Evolutionary conservation across 139 green algal species (phyloP).

Genomic region (Coelastrella sp.): DNA sequence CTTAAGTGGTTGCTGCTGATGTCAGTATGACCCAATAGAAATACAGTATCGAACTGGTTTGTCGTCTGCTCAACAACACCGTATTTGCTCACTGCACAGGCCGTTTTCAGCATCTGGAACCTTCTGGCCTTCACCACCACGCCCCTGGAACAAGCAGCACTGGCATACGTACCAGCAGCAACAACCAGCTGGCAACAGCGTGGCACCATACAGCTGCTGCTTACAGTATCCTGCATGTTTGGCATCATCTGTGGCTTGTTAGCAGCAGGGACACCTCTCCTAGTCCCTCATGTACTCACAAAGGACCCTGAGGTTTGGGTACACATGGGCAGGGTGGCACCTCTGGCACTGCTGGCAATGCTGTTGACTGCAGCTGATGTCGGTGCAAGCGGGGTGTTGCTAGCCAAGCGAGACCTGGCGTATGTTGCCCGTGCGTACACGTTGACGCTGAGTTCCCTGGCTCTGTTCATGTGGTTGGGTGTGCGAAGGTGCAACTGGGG

Average conservation of each 20-base stretch:
- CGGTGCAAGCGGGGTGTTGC: constrained; percentile 61
- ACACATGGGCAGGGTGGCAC: constrained; percentile 56
- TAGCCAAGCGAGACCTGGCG: constrained; percentile 49
- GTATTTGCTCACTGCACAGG: not conserved
- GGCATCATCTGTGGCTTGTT: constrained; percentile 50
- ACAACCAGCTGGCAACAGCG: constrained; percentile 28
- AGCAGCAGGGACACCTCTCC: constrained; percentile 48
- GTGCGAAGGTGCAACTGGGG: constrained; percentile 43
- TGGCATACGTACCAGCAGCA: constrained; percentile 68
- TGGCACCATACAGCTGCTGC: constrained; percentile 49
- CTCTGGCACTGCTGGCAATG: constrained; percentile 61
- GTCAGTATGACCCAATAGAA: not conserved
- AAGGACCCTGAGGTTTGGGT: constrained; percentile 66
- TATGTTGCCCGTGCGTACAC: constrained; percentile 64
- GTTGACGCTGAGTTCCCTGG: constrained; percentile 62
- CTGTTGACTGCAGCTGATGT: constrained; percentile 75
- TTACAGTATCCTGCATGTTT: constrained; percentile 47
- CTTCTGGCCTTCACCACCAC: constrained; percentile 68
- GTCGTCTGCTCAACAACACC: too few relatives aligned
- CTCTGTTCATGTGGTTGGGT: constrained; percentile 57
- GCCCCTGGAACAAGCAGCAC: constrained; percentile 74
- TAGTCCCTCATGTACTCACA: constrained; percentile 62
- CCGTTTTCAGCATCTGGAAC: constrained; percentile 56
- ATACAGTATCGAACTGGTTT: not conserved
- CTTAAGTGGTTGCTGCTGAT: too few relatives aligned